Percentiles rank a stretch among this genome's conserved stretches.
Evolutionary conservation across 169 alveolate genomes (phyloP).

Genomic region (Eimeria praecox): DNA sequence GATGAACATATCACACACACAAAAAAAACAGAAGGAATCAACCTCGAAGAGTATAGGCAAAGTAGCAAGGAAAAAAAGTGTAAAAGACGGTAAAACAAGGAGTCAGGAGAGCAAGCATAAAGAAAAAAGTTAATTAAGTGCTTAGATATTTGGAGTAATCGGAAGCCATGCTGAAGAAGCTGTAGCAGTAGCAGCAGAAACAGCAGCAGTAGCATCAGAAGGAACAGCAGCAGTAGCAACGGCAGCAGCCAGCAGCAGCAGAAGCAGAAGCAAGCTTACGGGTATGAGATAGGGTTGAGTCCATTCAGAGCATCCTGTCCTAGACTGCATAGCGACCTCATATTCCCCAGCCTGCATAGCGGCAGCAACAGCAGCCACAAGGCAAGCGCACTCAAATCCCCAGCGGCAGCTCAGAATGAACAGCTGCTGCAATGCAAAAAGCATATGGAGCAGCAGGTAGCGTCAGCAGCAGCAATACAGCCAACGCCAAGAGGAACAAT

Average conservation of each 20-base stretch:
- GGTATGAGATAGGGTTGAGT: slow-evolving; percentile 70
- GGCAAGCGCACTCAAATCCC: background rate
- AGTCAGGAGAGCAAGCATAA: too few relatives aligned
- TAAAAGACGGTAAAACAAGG: too few relatives aligned
- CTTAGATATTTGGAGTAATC: too few relatives aligned
- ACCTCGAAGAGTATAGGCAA: too few relatives aligned
- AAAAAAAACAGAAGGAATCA: too few relatives aligned
- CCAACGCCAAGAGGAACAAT: background rate
- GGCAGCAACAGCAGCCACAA: slow-evolving; percentile 16
- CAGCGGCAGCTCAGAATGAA: background rate
- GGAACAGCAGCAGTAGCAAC: background rate
- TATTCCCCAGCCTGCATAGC: slow-evolving; percentile 76
- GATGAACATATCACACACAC: too few relatives aligned
- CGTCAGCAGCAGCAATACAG: background rate
- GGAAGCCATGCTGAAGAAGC: too few relatives aligned
- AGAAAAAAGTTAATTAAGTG: too few relatives aligned
- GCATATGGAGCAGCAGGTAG: too few relatives aligned
- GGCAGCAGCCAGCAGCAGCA: background rate
- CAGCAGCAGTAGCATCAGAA: background rate
- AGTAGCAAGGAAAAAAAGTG: too few relatives aligned
- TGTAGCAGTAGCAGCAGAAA: background rate
- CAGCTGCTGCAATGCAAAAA: background rate
- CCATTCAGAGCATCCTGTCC: slow-evolving; percentile 76
- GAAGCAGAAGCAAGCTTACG: slow-evolving; percentile 14
- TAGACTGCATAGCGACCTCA: slow-evolving; percentile 76